Conservation (phyloP, 108 stramenopile genomes). For the Skeletonema marinoi region DNA sequence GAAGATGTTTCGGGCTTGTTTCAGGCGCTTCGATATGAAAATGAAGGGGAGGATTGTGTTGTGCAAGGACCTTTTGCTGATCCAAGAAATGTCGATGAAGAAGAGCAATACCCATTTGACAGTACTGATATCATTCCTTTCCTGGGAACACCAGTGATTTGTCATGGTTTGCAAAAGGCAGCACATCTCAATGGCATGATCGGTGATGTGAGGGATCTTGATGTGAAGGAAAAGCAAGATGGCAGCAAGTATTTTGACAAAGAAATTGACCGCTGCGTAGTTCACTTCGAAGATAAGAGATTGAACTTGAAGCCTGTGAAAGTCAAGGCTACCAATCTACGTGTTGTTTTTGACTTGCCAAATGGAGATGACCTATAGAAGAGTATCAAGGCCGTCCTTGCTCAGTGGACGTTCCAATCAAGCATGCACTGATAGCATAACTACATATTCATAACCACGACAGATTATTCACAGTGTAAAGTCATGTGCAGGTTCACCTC, state of each 20-base stretch:
- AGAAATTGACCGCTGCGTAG: neutral
- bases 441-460: too few species aligned
- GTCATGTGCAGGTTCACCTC: too few species aligned
- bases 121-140: neutral
- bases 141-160: constrained; percentile 8
- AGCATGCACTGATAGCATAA: too few species aligned
- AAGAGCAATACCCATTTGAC: neutral
- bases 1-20: neutral
- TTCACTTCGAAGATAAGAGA: constrained; percentile 7
- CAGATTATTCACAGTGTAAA: too few species aligned
- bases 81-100: constrained; percentile 1
- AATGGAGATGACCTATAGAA: neutral
- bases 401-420: too few species aligned
- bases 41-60: neutral
- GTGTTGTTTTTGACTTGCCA: neutral
- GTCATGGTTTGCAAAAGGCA: constrained; percentile 1
- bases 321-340: constrained; percentile 6
- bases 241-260: neutral
- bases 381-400: too few species aligned
- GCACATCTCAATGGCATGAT: constrained; percentile 21
- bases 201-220: constrained; percentile 4
- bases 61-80: constrained; percentile 8
- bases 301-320: neutral
- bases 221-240: neutral
- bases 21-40: constrained; percentile 10